Base-by-base conservation (phyloP, 768 basidiomycete genomes). In the Trametes meyenii region DNA sequence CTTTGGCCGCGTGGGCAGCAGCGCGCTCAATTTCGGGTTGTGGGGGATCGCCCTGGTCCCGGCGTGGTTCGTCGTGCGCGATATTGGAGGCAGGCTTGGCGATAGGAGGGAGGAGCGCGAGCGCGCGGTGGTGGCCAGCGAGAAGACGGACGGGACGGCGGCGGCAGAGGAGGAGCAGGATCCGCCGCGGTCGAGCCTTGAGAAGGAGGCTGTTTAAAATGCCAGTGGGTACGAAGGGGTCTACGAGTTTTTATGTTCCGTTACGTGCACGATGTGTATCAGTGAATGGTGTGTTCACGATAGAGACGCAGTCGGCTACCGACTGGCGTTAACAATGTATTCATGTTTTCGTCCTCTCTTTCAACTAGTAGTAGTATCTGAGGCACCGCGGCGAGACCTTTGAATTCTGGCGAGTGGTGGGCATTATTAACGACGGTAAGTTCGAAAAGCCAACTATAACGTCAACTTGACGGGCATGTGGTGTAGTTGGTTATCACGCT, bases 401-500 rank as follows among this genome's bases (percentile, higher is more conserved):
- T 8, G 29, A 8, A 33, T 33, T 33, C 29, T 33, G 29, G 29
- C 29, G 4, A 33, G 29, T 33, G 8, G 29, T 8, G 3, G 8
- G 29, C 29, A 33, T 3, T 33, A 33, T 33, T 8, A 3, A 33
- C 29, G 4, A 33, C 29, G 4, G 29, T 8, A 33, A 3, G 4
- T 33, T 33, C 4, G 8, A 33, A 33, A 3, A 8, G 29, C 29
- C 29, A 33, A 33, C 4, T 33, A 13, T 24, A 8, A 42, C 2
- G 3, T 14, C 10, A 8, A 40, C n/a, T 44, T 13, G 13, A 52
- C 10, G 55, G 55, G 55, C 55, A 57, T 57, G 55, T 57, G 55
- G 55, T 57, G 55, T 57, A 57, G 55, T 57, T 57, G 55, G 55
- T 57, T 57, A 57, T 57, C 55, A 57, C 55, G 55, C 55, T 49